Conservation (phyloP, 2,329 filamentous ascomycete genomes). For the Ophiostoma triangulosporum region DNA sequence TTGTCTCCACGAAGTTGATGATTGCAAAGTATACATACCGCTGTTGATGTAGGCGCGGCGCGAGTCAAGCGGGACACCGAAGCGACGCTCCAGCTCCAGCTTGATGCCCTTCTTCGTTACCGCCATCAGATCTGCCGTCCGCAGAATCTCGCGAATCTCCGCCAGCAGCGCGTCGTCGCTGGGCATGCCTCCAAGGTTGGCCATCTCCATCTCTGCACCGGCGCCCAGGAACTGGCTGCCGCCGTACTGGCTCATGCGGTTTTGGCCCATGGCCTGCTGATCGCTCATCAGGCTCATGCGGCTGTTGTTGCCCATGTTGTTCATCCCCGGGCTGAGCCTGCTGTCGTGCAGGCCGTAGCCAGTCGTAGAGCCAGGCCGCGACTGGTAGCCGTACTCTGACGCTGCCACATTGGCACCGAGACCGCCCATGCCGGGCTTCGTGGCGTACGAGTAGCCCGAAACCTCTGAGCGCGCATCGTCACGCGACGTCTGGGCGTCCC, state of each 20-base stretch:
- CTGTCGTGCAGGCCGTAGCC: conserved; percentile 32
- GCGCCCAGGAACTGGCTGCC: conserved; percentile 44
- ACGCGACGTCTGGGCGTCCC: conserved; percentile 82
- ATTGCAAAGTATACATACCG: conserved; percentile 43
- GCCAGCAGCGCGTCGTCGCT: conserved; percentile 80
- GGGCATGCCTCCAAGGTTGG: conserved; percentile 62
- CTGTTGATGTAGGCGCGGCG: conserved; percentile 91
- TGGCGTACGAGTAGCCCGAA: conserved; percentile 90
- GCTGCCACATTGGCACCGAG: conserved; percentile 32
- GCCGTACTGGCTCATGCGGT: conserved; percentile 48
- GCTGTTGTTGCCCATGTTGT: conserved; percentile 37
- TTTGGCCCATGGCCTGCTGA: conserved; percentile 49
- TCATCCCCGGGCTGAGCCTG: conserved; percentile 24
- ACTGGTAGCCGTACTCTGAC: conserved; percentile 57
- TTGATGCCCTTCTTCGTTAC: conserved; percentile 99
- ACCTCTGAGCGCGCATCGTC: conserved; percentile 73
- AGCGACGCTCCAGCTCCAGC: conserved; percentile 78
- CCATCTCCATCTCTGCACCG: conserved; percentile 51
- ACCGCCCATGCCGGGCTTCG: conserved; percentile 46
- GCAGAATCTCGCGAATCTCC: conserved; percentile 88
- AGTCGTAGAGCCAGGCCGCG: conserved; percentile 41
- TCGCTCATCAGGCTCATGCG: conserved; percentile 53
- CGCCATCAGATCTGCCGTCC: conserved; percentile 87
- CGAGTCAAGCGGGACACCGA: conserved; percentile 71
- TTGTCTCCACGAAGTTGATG: neutral